These are phyloP conservation scores for Mitragyna speciosa DNA, from an alignment of 257 asterid genomes.

Conservation along the genomic window DNA sequence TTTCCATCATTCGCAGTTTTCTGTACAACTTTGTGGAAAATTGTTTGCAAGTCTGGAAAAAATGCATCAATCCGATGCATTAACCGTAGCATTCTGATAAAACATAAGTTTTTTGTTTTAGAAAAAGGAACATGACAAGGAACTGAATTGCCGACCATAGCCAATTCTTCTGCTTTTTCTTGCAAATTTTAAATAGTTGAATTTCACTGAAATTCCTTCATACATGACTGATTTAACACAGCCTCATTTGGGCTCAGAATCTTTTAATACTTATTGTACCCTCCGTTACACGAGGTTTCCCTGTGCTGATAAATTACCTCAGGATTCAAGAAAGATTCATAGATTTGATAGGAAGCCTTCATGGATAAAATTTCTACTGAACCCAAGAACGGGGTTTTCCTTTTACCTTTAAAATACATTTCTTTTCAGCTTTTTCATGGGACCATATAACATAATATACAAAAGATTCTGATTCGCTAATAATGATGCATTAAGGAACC, in stretches of 20 bases:
- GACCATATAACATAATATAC: not conserved
- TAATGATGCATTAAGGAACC: not conserved
- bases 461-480: not conserved
- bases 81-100: no score
- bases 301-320: not conserved
- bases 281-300: not conserved
- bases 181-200: not conserved
- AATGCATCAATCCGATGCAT: not conserved
- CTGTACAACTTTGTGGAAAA: constrained; percentile 3
- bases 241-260: not conserved
- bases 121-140: not conserved
- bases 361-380: no score
- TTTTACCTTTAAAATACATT: not conserved
- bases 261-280: not conserved
- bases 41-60: not conserved
- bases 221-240: not conserved
- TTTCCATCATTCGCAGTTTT: not conserved
- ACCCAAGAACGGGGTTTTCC: not conserved
- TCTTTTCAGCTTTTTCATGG: not conserved
- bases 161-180: not conserved
- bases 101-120: not conserved
- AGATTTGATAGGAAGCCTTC: not conserved
- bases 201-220: not conserved
- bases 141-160: not conserved
- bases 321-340: not conserved